Conservation (phyloP, 176 grass and related monocot species). For the Thalia dealbata region DNA sequence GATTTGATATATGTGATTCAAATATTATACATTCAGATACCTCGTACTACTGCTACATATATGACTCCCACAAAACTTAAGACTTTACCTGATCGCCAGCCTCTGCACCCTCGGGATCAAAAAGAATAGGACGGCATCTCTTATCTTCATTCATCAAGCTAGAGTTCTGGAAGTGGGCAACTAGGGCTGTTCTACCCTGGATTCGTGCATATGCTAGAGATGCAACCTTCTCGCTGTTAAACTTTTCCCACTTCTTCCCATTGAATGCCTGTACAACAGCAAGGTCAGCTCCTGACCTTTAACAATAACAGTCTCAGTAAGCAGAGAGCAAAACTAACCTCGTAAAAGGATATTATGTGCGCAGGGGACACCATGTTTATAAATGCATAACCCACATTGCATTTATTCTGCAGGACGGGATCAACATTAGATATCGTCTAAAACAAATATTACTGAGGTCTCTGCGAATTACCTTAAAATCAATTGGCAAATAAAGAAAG, state of each 20-base stretch:
- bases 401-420: constrained; percentile 39
- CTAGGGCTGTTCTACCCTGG: constrained; percentile 2
- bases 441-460: not conserved
- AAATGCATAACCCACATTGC: constrained; percentile 57
- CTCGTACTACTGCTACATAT: not conserved
- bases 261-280: constrained; percentile 7
- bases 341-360: constrained; percentile 37
- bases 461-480: constrained; percentile 33
- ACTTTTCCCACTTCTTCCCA: constrained; percentile 7
- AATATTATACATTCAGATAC: too few relatives aligned
- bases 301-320: too few relatives aligned
- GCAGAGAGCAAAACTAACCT: constrained; percentile 20
- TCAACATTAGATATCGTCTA: not conserved
- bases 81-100: not conserved
- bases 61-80: not conserved
- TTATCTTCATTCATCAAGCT: constrained; percentile 12
- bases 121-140: constrained; percentile 9
- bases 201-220: constrained; percentile 10
- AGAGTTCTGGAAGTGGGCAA: constrained; percentile 9
- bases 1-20: not conserved
- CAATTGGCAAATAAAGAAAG: constrained; percentile 46
- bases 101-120: not conserved
- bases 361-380: constrained; percentile 38
- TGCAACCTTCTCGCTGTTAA: constrained; percentile 8
- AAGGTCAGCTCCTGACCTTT: too few relatives aligned